Conservation (phyloP, 148 eudicot species). For the Rhododendron mucronatum region DNA sequence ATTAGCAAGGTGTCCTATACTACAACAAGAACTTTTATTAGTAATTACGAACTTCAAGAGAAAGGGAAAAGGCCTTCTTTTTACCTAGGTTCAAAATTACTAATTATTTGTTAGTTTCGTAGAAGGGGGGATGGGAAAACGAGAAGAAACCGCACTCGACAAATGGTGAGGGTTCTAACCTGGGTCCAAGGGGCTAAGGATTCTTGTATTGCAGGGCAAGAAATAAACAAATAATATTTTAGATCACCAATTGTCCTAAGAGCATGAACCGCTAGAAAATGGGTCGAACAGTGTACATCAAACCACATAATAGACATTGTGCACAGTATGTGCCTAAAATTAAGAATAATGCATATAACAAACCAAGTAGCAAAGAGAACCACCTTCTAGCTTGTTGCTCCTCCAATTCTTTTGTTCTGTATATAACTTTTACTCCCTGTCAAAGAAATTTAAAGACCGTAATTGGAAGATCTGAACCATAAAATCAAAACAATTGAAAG, state of each 20-base stretch:
- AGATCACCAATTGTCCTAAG: neutral
- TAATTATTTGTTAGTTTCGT: neutral
- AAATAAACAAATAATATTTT: neutral
- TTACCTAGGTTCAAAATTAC: neutral
- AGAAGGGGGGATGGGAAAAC: neutral
- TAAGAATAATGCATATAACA: neutral
- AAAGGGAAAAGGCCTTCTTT: neutral
- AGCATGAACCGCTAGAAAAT: neutral
- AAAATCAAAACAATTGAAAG: neutral
- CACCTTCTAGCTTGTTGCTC: conserved; percentile 86
- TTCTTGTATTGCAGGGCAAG: neutral
- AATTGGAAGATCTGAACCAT: neutral
- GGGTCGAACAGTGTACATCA: neutral
- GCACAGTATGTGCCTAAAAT: neutral
- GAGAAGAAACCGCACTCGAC: neutral
- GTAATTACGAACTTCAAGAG: neutral
- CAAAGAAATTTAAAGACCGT: neutral
- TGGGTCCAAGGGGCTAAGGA: neutral
- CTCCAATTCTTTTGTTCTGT: conserved; percentile 81
- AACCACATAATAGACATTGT: neutral
- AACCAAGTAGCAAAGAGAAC: conserved; percentile 6
- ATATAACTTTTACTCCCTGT: conserved; percentile 82
- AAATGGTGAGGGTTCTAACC: neutral
- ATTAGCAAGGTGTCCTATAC: neutral
- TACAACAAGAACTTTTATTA: neutral